Evolutionary conservation across 2,329 filamentous ascomycete species (phyloP).

Genomic region (Aureobasidium pullulans): DNA sequence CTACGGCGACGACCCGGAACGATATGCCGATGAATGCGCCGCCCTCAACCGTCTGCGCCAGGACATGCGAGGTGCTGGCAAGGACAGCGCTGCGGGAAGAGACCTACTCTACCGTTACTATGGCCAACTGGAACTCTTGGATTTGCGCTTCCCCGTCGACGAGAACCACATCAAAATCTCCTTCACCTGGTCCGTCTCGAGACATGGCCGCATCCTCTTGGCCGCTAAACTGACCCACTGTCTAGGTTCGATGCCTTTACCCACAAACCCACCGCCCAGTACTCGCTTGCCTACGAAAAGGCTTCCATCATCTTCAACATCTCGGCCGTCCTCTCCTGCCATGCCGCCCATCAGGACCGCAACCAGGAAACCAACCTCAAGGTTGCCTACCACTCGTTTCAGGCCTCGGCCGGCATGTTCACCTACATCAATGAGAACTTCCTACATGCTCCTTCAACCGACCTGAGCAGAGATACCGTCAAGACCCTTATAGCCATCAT

Average conservation of each 20-base stretch:
- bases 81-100: slow-evolving; percentile 87
- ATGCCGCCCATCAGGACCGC: slow-evolving; percentile 87
- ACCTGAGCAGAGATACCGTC: slow-evolving; percentile 89
- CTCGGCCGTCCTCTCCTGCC: slow-evolving; percentile 89
- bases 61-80: slow-evolving; percentile 96
- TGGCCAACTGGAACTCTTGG: slow-evolving; percentile 88
- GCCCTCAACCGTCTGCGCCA: slow-evolving; percentile 91
- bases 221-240: background rate
- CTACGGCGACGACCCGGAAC: slow-evolving; percentile 93
- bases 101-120: slow-evolving; percentile 97
- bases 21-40: slow-evolving; percentile 89
- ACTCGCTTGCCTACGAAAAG: slow-evolving; percentile 95
- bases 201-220: background rate
- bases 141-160: slow-evolving; percentile 91
- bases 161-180: slow-evolving; percentile 99
- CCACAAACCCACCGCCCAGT: slow-evolving; percentile 93
- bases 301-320: slow-evolving; percentile 99
- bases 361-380: slow-evolving; percentile 90
- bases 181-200: slow-evolving; percentile 76
- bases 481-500: slow-evolving; percentile 90
- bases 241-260: slow-evolving; percentile 99
- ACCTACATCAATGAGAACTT: slow-evolving; percentile 99
- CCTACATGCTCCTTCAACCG: slow-evolving; percentile 90
- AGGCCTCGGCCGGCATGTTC: slow-evolving; percentile 98
- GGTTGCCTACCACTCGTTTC: slow-evolving; percentile 95